Evolutionary conservation across 345 rosid species (phyloP).

Genomic region (Turritis glabra): DNA sequence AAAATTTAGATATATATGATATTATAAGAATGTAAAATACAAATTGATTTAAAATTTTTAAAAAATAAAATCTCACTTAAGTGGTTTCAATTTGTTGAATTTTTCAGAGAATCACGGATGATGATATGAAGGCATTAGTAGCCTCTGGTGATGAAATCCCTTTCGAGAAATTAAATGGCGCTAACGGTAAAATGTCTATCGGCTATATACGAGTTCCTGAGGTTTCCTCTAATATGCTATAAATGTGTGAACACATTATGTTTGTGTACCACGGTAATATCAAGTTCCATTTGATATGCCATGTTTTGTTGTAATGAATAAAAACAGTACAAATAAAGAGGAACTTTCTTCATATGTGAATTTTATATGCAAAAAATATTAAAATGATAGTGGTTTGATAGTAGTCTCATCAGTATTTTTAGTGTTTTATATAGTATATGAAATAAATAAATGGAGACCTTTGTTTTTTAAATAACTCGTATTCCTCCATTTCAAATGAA

Average conservation of each 20-base stretch:
- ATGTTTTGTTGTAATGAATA: background rate
- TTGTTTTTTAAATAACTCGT: background rate
- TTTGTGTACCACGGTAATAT: conserved; percentile 3
- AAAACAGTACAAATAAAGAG: background rate
- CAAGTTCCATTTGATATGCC: conserved; percentile 9
- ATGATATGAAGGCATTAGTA: conserved; percentile 26
- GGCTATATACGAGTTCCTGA: conserved; percentile 12
- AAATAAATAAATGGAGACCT: background rate
- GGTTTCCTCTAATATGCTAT: background rate
- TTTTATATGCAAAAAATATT: too few species aligned
- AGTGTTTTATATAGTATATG: background rate
- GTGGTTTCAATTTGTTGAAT: background rate
- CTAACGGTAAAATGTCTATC: background rate
- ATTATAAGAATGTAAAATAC: background rate
- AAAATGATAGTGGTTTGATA: too few species aligned
- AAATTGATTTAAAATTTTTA: background rate
- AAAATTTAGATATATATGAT: background rate
- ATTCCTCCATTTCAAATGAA: background rate
- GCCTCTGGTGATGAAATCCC: background rate
- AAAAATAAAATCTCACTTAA: background rate
- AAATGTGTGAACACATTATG: background rate
- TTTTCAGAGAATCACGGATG: conserved; percentile 34
- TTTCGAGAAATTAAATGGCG: background rate
- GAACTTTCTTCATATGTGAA: background rate
- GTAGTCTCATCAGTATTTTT: too few species aligned